Conservation (phyloP, 768 basidiomycete genomes). For the Collybia nuda region DNA sequence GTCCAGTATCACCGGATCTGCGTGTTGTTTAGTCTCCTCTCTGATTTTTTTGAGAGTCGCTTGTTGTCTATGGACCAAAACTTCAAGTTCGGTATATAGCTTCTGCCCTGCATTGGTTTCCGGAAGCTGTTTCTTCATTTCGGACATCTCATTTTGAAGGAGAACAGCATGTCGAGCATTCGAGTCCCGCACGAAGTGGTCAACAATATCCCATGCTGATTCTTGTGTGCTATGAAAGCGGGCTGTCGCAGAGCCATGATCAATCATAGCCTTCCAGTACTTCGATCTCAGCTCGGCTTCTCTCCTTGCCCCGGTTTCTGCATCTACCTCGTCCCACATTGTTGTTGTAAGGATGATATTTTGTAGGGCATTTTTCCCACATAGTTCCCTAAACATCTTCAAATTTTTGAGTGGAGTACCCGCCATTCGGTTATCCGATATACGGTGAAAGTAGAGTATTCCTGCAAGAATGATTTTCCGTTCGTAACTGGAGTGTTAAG, state of each 20-base stretch:
- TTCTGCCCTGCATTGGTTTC: constrained; percentile 9
- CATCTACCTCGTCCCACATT: constrained; percentile 41
- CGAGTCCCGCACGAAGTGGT: constrained; percentile 20
- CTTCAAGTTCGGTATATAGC: constrained; percentile 7
- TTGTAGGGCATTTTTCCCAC: constrained; percentile 40
- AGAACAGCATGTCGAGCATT: constrained; percentile 12
- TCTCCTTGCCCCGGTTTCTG: constrained; percentile 28
- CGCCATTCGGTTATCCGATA: constrained; percentile 37
- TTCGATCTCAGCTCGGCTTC: constrained; percentile 38
- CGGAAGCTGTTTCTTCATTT: constrained; percentile 14
- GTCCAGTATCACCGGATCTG: background rate
- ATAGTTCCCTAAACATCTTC: constrained; percentile 46
- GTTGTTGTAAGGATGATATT: constrained; percentile 50
- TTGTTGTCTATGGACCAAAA: constrained; percentile 8
- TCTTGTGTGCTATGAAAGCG: constrained; percentile 32
- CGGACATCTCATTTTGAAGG: constrained; percentile 24
- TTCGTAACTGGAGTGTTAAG: constrained; percentile 16
- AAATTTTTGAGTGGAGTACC: constrained; percentile 43
- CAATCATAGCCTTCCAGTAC: constrained; percentile 44
- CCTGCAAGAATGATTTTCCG: constrained; percentile 29
- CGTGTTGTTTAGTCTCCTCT: constrained; percentile 1
- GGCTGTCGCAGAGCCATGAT: constrained; percentile 32
- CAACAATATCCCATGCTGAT: constrained; percentile 37
- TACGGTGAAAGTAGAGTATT: constrained; percentile 46
- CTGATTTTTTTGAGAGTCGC: constrained; percentile 1